These are phyloP conservation scores for Fusarium hostae DNA, from an alignment of 2,329 filamentous ascomycete species.

Conservation along the genomic window DNA sequence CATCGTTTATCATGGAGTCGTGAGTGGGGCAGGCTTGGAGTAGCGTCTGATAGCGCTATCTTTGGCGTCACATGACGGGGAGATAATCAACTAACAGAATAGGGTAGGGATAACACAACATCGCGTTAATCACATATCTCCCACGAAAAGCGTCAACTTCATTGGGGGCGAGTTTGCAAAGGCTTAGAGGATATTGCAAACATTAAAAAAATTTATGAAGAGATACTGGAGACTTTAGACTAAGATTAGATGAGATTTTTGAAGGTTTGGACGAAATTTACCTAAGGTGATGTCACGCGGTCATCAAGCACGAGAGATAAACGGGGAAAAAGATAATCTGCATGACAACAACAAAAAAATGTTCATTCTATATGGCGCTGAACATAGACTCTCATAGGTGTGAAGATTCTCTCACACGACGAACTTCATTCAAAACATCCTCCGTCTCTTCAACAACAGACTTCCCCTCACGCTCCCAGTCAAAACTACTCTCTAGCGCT, in stretches of 20 bases:
- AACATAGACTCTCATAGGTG: neutral
- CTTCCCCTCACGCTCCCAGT: conserved; percentile 50
- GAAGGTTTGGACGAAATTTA: rapidly evolving
- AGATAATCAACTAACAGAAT: neutral
- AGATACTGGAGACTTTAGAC: too few species aligned
- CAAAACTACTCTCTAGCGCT: conserved; percentile 58
- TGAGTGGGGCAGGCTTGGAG: conserved; percentile 5
- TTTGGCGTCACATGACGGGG: neutral
- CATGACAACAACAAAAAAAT: neutral
- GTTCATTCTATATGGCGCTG: neutral
- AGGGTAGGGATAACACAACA: rapidly evolving
- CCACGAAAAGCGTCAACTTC: too few species aligned
- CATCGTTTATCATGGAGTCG: conserved; percentile 17
- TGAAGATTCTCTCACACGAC: neutral
- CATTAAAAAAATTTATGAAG: too few species aligned
- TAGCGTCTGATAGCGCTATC: conserved; percentile 1
- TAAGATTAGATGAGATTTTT: rapidly evolving
- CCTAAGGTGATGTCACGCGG: neutral
- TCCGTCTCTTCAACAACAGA: neutral
- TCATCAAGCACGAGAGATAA: neutral
- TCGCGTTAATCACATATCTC: neutral
- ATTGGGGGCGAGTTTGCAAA: neutral
- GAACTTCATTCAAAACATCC: neutral
- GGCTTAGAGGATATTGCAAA: too few species aligned
- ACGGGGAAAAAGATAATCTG: neutral